Base-by-base conservation (phyloP, 1,284 basidiomycete genomes). In the Gymnopus androsaceus region DNA sequence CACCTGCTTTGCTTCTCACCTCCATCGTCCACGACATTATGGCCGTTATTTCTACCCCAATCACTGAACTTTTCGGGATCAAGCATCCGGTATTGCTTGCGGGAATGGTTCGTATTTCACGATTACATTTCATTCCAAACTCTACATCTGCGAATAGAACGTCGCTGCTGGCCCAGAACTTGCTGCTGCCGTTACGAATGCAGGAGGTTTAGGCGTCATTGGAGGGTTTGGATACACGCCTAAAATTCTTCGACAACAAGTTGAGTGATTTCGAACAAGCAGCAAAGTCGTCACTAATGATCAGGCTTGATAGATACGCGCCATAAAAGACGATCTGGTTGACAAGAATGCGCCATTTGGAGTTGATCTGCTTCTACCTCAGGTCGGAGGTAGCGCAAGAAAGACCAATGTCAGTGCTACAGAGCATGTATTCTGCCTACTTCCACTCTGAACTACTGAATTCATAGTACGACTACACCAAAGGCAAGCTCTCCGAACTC, bases 71-170 rank as follows among this genome's bases (percentile, higher is more conserved):
- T 54, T 93, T 96, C 72, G 84, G 84, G 56, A 90, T 95, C 72
- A 82, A 88, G 71, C 94, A 96, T 69, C 94, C 94, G 45, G 82
- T 96, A 63, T 72, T 95, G 59, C 85, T 96, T 27, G 94, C 94
- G 55, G 92, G 91, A 17, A 93, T 94, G 92, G 48, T 50, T 19
- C 5, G 48, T 50, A 12, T 17, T 15, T 27, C 7, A 4, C 15
- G 7, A 3, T 23, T n/a, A n/a, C n/a, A 27, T 0, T 5, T 38
- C 14, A 27, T 15, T 38, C 21, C 11, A 21, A 17, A 27, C 25
- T 27, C 7, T 28, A 25, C n/a, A n/a, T n/a, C n/a, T 38, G 25
- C 19, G 8, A 14, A 12, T 36, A 50, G 48, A 93, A 94, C 66
- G 88, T 92, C 17, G 91, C 91, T 34, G 90, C 92, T 47, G 92